phyloP scores from a whole-genome alignment of 306 rosid genomes.

The Sicyos baderoa region DNA sequence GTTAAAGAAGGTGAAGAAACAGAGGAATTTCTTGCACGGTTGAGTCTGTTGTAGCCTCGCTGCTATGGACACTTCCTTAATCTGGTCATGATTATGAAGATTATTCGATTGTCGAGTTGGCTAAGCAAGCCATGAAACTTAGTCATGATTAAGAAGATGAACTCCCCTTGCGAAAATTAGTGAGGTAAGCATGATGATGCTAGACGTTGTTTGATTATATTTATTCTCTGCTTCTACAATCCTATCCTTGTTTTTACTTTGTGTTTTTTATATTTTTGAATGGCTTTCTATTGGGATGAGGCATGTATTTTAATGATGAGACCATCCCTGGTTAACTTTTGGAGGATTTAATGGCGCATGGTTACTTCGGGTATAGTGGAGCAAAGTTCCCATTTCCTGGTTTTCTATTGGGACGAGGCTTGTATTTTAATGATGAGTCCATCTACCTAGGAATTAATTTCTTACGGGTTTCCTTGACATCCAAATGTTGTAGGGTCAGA shows the following conservation, averaged over 20 bases:
- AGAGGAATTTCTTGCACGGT: conserved; percentile 46
- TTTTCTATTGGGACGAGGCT: too few relatives aligned
- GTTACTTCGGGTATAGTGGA: too few relatives aligned
- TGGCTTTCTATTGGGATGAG: neutral
- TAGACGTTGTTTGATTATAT: conserved; percentile 14
- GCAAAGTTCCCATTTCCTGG: too few relatives aligned
- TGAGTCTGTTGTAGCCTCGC: conserved; percentile 46
- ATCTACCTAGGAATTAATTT: too few relatives aligned
- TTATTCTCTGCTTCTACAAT: conserved; percentile 4
- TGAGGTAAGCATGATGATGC: conserved; percentile 48
- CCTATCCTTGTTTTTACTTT: neutral
- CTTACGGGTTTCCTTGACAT: too few relatives aligned
- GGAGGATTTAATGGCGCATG: neutral
- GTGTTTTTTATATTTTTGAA: neutral
- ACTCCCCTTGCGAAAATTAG: conserved; percentile 28
- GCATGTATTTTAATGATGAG: neutral
- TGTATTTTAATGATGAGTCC: too few relatives aligned
- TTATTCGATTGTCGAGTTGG: conserved; percentile 24
- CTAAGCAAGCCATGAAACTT: conserved; percentile 26
- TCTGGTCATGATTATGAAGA: conserved; percentile 19
- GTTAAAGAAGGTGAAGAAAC: conserved; percentile 80
- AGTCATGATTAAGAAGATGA: conserved; percentile 27
- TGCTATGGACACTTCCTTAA: conserved; percentile 27
- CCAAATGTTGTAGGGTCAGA: too few relatives aligned
- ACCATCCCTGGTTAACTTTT: neutral